Evolutionary conservation across 257 asterid genomes (phyloP), one percentile per base, ranked within the genome.

Genomic region (Solanum appendiculatum): DNA sequence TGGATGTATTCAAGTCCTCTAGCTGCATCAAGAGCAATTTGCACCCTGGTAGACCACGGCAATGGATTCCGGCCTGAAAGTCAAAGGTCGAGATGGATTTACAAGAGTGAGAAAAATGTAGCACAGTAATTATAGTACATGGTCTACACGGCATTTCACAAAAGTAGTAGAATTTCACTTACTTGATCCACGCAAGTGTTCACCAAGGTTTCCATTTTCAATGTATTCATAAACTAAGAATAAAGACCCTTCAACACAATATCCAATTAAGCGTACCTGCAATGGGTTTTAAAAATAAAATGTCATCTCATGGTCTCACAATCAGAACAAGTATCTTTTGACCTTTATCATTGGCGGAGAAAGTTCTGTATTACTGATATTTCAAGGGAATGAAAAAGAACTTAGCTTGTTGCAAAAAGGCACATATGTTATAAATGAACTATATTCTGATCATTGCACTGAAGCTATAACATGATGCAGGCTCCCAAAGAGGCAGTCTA

Each of bases 1-100:
- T 96, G 99, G 74, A 96, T 96, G 92, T 96, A 95, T 89, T 96
- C 99, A 6, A 95, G 99, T 66, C 99, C 99, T 94, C 99, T 91
- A 3, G 99, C 99, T 2, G 99, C 94, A 91, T 96, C 99, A 70
- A 96, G 98, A 77, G 98, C 98, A 20, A 96, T 95, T 90, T 95
- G 97, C 85, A 95, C 90, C 92, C 99, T 92, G 16, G 92, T 91
- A 42, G 95, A 69, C 99, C 99, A 96, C 7, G 94, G 48, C 87
- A 96, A 88, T 16, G 95, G 92, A 70, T 93, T 95, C 78, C 68
- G 64, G 9, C 85, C 98, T 92, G 85, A 69, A 86, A 86, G 13
- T 51, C 72, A 78, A 86, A 9, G 36, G n/a, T 46, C 39, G 39
- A 63, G 54, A 83, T 83, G 86, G 36, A 58, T 54, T 54, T 54